Conservation (phyloP, 1,284 basidiomycete species). For the Thecaphora thlaspeos region DNA sequence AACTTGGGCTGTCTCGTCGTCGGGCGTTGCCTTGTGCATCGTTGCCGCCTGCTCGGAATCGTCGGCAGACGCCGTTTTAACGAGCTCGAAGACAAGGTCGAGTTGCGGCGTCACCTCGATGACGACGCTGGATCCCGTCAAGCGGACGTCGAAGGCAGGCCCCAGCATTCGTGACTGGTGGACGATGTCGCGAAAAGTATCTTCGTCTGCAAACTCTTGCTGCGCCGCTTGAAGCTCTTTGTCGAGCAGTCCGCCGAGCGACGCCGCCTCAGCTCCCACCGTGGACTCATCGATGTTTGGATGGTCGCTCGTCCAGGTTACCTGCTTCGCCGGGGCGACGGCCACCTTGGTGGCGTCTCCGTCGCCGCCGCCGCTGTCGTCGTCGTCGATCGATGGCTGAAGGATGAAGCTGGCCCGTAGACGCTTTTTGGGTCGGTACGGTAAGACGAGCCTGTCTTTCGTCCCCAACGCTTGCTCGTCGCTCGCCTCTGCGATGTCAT, state of each 20-base stretch:
- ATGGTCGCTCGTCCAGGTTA: slow-evolving; percentile 29
- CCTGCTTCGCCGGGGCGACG: not conserved
- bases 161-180: slow-evolving; percentile 31
- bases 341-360: not conserved
- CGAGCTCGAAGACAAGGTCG: slow-evolving; percentile 24
- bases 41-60: not conserved
- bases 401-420: slow-evolving; percentile 33
- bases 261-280: not conserved
- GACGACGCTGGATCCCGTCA: slow-evolving; percentile 23
- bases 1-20: not conserved
- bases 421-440: slow-evolving; percentile 34
- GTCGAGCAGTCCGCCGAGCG: slow-evolving; percentile 20
- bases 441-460: slow-evolving; percentile 31
- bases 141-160: slow-evolving; percentile 19
- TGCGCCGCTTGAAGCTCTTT: slow-evolving; percentile 36
- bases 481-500: not conserved
- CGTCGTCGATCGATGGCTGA: slow-evolving; percentile 1
- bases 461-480: not conserved
- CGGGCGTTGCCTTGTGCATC: not conserved
- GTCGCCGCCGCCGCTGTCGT: not conserved
- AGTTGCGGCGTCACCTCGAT: slow-evolving; percentile 26
- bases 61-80: slow-evolving; percentile 5
- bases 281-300: not conserved
- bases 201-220: slow-evolving; percentile 36
- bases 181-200: slow-evolving; percentile 40